A percentile compares a stretch with the other conserved stretches of the same genome.
Conservation (phyloP, 305 asterid genomes). For the Fraxinus sp. region DNA sequence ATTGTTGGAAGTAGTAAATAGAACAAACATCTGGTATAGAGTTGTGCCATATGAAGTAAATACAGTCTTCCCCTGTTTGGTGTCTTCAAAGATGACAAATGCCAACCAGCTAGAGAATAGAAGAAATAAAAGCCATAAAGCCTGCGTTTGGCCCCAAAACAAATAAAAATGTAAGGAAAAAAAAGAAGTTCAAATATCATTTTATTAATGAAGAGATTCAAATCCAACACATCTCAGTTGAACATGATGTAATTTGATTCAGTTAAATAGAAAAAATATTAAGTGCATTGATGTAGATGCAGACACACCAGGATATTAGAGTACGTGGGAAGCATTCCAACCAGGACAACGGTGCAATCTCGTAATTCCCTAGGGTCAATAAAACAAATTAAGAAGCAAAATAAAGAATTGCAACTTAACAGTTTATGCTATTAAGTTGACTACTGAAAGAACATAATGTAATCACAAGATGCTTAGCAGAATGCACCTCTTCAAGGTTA, state of each 20-base stretch:
- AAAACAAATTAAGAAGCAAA: slow-evolving; percentile 21
- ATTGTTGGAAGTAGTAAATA: slow-evolving; percentile 95
- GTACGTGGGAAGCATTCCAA: slow-evolving; percentile 86
- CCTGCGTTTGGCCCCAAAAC: slow-evolving; percentile 50
- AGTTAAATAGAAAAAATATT: slow-evolving; percentile 10
- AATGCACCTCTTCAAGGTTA: slow-evolving; percentile 17
- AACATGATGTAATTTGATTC: neutral
- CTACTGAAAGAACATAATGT: slow-evolving; percentile 8
- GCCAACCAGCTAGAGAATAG: slow-evolving; percentile 95
- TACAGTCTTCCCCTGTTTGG: slow-evolving; percentile 67
- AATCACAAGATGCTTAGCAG: slow-evolving; percentile 19
- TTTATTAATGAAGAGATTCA: neutral
- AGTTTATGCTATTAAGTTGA: neutral
- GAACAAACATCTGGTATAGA: slow-evolving; percentile 78
- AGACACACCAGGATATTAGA: slow-evolving; percentile 81
- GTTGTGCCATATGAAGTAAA: slow-evolving; percentile 77
- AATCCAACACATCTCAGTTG: neutral
- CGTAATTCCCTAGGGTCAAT: slow-evolving; percentile 64
- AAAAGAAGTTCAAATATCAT: slow-evolving; percentile 12
- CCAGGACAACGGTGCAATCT: slow-evolving; percentile 65
- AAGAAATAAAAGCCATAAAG: slow-evolving; percentile 74
- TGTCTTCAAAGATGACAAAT: slow-evolving; percentile 92
- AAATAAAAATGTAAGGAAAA: slow-evolving; percentile 21
- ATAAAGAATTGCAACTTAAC: neutral
- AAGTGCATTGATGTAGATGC: slow-evolving; percentile 21